A percentile compares a stretch with the other conserved stretches of the same genome.
Conservation (phyloP, 2,329 filamentous ascomycete genomes). For the Neopestalotiopsis rosae region DNA sequence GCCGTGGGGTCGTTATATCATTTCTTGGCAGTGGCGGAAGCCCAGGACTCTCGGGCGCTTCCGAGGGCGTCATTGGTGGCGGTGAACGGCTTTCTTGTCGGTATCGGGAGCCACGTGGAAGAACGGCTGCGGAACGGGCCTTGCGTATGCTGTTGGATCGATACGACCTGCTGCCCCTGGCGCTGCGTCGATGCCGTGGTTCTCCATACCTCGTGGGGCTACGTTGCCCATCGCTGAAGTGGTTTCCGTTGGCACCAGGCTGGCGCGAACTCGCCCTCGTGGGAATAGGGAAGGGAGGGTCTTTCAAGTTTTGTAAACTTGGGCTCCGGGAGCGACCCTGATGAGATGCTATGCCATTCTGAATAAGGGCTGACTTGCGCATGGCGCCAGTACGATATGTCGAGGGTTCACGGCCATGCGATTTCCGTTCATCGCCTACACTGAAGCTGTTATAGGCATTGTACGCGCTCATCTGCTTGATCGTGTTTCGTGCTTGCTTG, state of each 20-base stretch:
- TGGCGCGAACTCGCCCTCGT: constrained; percentile 85
- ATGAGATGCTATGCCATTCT: constrained; percentile 76
- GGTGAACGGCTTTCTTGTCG: constrained; percentile 64
- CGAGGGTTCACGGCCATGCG: constrained; percentile 38
- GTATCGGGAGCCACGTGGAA: constrained; percentile 61
- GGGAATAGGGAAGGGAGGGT: constrained; percentile 92
- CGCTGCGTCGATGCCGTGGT: constrained; percentile 59
- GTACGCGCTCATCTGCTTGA: constrained; percentile 40
- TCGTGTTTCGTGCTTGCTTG: constrained; percentile 35
- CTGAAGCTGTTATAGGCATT: constrained; percentile 53
- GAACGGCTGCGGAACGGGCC: constrained; percentile 79
- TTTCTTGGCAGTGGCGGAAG: constrained; percentile 77
- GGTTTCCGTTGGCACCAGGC: constrained; percentile 68
- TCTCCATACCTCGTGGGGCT: constrained; percentile 72
- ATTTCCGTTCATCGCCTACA: constrained; percentile 37
- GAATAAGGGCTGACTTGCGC: constrained; percentile 80
- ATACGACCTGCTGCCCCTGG: constrained; percentile 49
- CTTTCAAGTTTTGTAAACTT: constrained; percentile 62
- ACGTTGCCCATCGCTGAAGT: constrained; percentile 72
- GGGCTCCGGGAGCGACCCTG: constrained; percentile 68
- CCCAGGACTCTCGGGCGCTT: constrained; percentile 70
- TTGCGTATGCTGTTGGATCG: constrained; percentile 75
- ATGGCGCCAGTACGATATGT: constrained; percentile 65
- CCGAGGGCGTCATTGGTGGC: constrained; percentile 70
- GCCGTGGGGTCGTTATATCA: constrained; percentile 68